A percentile compares a stretch with the other conserved stretches of the same genome.
Evolutionary conservation across 768 basidiomycete genomes (phyloP).

Genomic region (Hygrophorus pudorinus): DNA sequence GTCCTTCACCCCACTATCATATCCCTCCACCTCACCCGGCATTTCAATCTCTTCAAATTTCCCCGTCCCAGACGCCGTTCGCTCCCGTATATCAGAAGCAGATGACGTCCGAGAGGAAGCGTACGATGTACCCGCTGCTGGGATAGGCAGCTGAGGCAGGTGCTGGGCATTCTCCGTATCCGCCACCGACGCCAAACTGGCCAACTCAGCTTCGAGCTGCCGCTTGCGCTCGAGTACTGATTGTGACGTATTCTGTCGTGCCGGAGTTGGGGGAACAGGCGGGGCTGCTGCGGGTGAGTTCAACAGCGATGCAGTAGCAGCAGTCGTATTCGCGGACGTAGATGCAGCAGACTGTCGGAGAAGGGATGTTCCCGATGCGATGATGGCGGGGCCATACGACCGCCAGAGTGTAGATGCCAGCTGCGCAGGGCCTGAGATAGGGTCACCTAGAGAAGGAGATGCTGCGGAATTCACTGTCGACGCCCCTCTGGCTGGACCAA

Average conservation of each 20-base stretch:
- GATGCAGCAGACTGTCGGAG: slow-evolving; percentile 41
- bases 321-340: slow-evolving; percentile 21
- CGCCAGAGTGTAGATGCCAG: slow-evolving; percentile 62
- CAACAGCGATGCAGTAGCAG: slow-evolving; percentile 18
- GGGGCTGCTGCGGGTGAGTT: slow-evolving; percentile 19
- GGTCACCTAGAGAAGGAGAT: slow-evolving; percentile 39
- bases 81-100: slow-evolving; percentile 33
- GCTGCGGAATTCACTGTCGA: slow-evolving; percentile 17
- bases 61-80: slow-evolving; percentile 27
- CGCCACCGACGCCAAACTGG: slow-evolving; percentile 25
- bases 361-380: slow-evolving; percentile 59
- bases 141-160: slow-evolving; percentile 21
- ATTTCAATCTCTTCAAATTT: slow-evolving; percentile 63
- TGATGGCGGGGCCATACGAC: slow-evolving; percentile 64
- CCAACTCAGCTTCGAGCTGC: slow-evolving; percentile 51
- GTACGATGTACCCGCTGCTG: slow-evolving; percentile 22
- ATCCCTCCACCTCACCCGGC: slow-evolving; percentile 61
- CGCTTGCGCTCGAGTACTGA: slow-evolving; percentile 34
- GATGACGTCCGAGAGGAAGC: slow-evolving; percentile 30
- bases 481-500: slow-evolving; percentile 12
- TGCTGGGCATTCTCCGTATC: slow-evolving; percentile 6
- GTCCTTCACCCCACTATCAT: slow-evolving; percentile 27
- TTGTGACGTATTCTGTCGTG: slow-evolving; percentile 18
- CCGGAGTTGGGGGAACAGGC: slow-evolving; percentile 9
- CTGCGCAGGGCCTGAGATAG: slow-evolving; percentile 55